Base-by-base conservation (phyloP, 345 rosid species). In the Ricinus communis region DNA sequence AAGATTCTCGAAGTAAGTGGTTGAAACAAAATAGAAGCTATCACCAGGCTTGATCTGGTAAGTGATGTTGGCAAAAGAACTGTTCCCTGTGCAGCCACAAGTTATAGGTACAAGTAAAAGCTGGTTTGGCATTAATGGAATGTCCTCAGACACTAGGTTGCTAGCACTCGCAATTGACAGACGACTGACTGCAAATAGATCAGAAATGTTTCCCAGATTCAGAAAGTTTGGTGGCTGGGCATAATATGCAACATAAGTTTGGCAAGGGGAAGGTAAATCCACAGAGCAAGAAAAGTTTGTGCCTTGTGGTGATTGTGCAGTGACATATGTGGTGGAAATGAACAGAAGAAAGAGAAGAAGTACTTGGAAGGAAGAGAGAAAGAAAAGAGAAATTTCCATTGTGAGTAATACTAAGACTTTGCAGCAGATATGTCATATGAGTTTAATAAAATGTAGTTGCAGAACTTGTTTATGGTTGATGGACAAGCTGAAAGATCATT, bases 1-100 rank as follows among this genome's bases (percentile, higher is more conserved):
- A 53, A 89, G 87, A 65, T 78, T 83, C 80, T 85, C 84, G 10
- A 87, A 84, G 16, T 62, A 49, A 40, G 66, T 41, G 60, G 60
- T 71, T 5, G 89, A 82, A 68, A 89, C 82, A 25, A 64, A 57
- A 74, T 87, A 87, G 65, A 57, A 84, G 80, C 22, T 87, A 46
- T 87, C 90, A 49, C 76, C 88, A 57, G 76, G 22, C 85, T 78
- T 80, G 74, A 88, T 79, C 76, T 78, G 72, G 28, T 85, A 89
- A 8, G 84, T 84, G 73, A 81, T 74, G 47, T 87, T 85, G 50
- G 87, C 82, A 71, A 80, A 85, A 64, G 83, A 87, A 21, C 40
- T 59, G 61, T 81, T 82, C 16, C 85, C 79, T 24, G 76, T 77
- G 81, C 90, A 87, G 56, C 82, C 76, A 71, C 90, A 89, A 31